Base-by-base conservation (phyloP, 1,284 basidiomycete species). In the Chondrostereum purpureum region DNA sequence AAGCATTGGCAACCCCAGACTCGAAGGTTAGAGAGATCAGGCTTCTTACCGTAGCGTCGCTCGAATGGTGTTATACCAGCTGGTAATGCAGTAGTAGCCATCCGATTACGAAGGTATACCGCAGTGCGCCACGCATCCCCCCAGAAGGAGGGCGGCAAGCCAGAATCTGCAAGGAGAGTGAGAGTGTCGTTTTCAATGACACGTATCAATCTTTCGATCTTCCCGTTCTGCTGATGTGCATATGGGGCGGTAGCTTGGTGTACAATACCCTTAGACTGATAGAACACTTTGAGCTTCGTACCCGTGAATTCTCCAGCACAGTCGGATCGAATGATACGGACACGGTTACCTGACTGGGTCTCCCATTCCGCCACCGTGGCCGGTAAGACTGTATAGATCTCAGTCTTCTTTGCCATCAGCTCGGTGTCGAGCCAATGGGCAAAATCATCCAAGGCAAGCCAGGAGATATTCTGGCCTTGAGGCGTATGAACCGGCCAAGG, bases 141-240 rank as follows among this genome's bases (percentile, higher is more conserved):
- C 54, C 58, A 55, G 34, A 57, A 55, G 3, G 46, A 50, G 19
- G 48, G 11, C 19, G 58, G 56, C 2, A 61, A 46, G 12, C 55
- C 51, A 2, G 61, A 46, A 2, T 57, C 57, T 1, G 54, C 49
- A 3, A 64, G 44, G 3, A 65, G 43, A 0, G 58, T 3, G 66
- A 46, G n/a, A n/a, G n/a, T n/a, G n/a, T n/a, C n/a, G n/a, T n/a
- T n/a, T n/a, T n/a, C n/a, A n/a, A n/a, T n/a, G 0, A 58, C 62
- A 0, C 58, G 38, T 39, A 66, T 60, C 19, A 59, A 53, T 0
- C 57, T 46, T 50, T 70, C 63, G 5, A 55, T 54, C 16, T 60
- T 59, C 1, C 67, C 61, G 48, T 67, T 67, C 11, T 10, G n/a
- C n/a, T n/a, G n/a, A n/a, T n/a, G n/a, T n/a, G n/a, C n/a, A n/a